A percentile compares a stretch with the other conserved stretches of the same genome.
Evolutionary conservation across 1,284 basidiomycete species (phyloP).

Genomic region (Acaromyces ingoldii): DNA sequence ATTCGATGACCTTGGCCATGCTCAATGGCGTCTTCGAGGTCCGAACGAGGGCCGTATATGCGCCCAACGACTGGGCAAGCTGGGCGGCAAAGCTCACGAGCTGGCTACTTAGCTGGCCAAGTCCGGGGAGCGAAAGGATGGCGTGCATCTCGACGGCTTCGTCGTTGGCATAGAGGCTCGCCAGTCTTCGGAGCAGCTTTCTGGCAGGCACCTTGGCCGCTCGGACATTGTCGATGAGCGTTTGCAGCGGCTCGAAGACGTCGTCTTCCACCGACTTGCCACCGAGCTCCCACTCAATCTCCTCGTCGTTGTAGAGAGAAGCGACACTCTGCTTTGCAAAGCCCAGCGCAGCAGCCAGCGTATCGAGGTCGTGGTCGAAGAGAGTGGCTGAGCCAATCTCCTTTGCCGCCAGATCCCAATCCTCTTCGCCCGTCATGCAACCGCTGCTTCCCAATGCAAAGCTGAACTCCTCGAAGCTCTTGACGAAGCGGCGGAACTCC

Average conservation of each 20-base stretch:
- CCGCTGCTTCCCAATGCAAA: slow-evolving; percentile 56
- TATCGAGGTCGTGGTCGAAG: slow-evolving; percentile 48
- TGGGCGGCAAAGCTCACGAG: slow-evolving; percentile 36
- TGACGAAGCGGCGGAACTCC: slow-evolving; percentile 65
- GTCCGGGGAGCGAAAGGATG: slow-evolving; percentile 32
- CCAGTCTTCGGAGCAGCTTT: slow-evolving; percentile 40
- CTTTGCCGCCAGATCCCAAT: slow-evolving; percentile 42
- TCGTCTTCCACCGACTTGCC: slow-evolving; percentile 25
- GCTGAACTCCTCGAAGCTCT: slow-evolving; percentile 40
- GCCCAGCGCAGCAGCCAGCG: slow-evolving; percentile 39
- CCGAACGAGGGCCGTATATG: slow-evolving; percentile 27
- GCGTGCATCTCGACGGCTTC: slow-evolving; percentile 41
- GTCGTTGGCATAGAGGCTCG: slow-evolving; percentile 33
- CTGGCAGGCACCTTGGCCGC: slow-evolving; percentile 39
- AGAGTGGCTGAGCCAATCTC: slow-evolving; percentile 43
- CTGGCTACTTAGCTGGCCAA: slow-evolving; percentile 32
- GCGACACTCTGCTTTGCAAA: slow-evolving; percentile 36
- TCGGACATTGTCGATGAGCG: slow-evolving; percentile 33
- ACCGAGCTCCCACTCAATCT: slow-evolving; percentile 32
- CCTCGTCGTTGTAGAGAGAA: slow-evolving; percentile 24
- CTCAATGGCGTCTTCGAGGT: slow-evolving; percentile 23
- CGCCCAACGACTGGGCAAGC: slow-evolving; percentile 20
- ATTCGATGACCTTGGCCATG: slow-evolving; percentile 16
- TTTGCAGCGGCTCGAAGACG: slow-evolving; percentile 33
- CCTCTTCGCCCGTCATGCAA: slow-evolving; percentile 63